Conservation (phyloP, 78 protist species). For the Emiliania huxleyi region DNA sequence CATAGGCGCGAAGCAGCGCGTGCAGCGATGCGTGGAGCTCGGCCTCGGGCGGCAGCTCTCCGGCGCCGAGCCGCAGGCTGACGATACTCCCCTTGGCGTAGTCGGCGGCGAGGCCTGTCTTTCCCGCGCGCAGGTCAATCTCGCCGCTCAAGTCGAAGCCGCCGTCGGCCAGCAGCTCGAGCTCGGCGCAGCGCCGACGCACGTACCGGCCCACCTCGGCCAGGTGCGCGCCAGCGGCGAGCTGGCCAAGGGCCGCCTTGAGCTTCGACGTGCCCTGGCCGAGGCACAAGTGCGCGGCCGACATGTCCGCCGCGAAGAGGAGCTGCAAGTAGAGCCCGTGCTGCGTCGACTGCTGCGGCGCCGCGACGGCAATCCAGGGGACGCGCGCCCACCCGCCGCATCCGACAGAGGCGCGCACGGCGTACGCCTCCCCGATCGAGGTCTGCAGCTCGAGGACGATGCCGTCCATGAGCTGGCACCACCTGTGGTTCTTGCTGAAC, state of each 20-base stretch:
- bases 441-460: background rate
- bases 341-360: background rate
- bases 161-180: too few species aligned
- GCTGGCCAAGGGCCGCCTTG: background rate
- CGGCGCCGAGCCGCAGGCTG: too few species aligned
- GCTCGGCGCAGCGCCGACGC: too few species aligned
- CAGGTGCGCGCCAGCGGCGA: background rate
- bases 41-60: background rate
- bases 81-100: background rate
- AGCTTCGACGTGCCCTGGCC: background rate
- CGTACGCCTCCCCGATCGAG: background rate
- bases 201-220: too few species aligned
- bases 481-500: background rate
- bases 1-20: background rate
- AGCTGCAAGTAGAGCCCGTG: background rate
- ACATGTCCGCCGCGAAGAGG: background rate
- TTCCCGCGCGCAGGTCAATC: constrained; percentile 11
- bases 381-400: constrained; percentile 1
- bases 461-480: background rate
- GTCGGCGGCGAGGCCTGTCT: background rate
- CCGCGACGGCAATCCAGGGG: background rate
- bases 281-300: background rate
- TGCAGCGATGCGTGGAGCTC: background rate
- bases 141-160: too few species aligned
- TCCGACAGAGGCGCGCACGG: background rate